These are phyloP conservation scores for Sporisorium scitamineum DNA, from an alignment of 1,284 basidiomycete genomes.

Conservation along the genomic window DNA sequence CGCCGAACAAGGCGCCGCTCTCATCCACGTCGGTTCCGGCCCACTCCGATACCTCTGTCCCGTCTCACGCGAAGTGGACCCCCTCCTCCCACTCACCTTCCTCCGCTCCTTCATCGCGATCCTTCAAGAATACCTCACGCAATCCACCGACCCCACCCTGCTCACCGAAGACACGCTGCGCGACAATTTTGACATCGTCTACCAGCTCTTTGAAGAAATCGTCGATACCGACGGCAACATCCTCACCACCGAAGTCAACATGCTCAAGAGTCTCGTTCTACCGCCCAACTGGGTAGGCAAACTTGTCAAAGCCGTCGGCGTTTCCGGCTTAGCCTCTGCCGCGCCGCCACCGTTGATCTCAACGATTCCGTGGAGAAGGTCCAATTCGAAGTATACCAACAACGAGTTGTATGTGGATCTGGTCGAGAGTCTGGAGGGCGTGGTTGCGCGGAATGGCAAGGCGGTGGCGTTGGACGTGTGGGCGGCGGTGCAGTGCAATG, in stretches of 20 bases:
- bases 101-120: slow-evolving; percentile 82
- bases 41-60: slow-evolving; percentile 83
- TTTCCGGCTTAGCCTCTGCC: slow-evolving; percentile 54
- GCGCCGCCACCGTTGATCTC: slow-evolving; percentile 72
- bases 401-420: slow-evolving; percentile 65
- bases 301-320: slow-evolving; percentile 57
- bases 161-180: slow-evolving; percentile 63
- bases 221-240: slow-evolving; percentile 65
- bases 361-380: slow-evolving; percentile 64
- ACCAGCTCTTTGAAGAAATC: slow-evolving; percentile 66
- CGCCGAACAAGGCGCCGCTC: slow-evolving; percentile 72
- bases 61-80: slow-evolving; percentile 86
- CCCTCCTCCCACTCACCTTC: slow-evolving; percentile 88
- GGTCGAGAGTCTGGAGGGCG: slow-evolving; percentile 54
- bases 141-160: slow-evolving; percentile 39
- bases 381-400: slow-evolving; percentile 59
- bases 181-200: slow-evolving; percentile 66
- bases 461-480: slow-evolving; percentile 52
- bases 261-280: slow-evolving; percentile 62
- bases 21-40: slow-evolving; percentile 82
- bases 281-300: slow-evolving; percentile 64
- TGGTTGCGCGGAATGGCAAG: slow-evolving; percentile 71
- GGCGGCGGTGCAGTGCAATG: slow-evolving; percentile 51
- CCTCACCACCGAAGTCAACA: slow-evolving; percentile 63
- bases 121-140: slow-evolving; percentile 61